Conservation (phyloP, 2,329 filamentous ascomycete species). For the Trichophyton rubrum region DNA sequence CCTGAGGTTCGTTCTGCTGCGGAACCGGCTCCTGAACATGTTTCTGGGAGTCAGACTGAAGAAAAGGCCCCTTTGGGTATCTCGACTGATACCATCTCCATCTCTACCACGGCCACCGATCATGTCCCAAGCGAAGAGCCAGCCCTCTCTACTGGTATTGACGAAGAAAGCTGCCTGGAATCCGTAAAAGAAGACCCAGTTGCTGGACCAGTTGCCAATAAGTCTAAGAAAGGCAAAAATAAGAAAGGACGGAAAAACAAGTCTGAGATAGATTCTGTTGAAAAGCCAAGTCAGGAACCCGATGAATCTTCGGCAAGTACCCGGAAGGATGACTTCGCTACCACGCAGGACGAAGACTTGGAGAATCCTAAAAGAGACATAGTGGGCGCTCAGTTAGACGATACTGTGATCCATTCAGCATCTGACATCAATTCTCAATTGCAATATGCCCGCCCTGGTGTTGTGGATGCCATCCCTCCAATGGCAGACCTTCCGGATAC, state of each 20-base stretch:
- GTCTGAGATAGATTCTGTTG: neutral
- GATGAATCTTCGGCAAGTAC: neutral
- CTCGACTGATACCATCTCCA: neutral
- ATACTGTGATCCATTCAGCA: neutral
- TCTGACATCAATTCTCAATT: neutral
- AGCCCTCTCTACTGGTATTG: neutral
- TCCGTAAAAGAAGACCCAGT: neutral
- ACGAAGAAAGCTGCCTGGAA: neutral
- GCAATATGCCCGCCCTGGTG: neutral
- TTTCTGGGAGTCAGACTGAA: neutral
- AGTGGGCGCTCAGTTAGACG: neutral
- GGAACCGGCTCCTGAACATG: neutral
- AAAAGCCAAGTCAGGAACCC: slow-evolving; percentile 2
- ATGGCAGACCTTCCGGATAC: neutral
- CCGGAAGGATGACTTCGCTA: slow-evolving; percentile 20
- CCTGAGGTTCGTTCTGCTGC: neutral
- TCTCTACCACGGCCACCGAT: neutral
- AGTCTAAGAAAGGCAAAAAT: slow-evolving; percentile 5
- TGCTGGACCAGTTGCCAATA: neutral
- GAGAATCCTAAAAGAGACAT: neutral
- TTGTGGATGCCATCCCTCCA: neutral
- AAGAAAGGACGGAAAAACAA: slow-evolving; percentile 1
- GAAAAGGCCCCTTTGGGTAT: neutral
- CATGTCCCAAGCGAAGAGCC: neutral
- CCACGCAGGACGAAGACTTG: slow-evolving; percentile 4